Evolutionary conservation across 768 basidiomycete species (phyloP), one percentile per base, ranked within the genome.

Genomic region (Xerocomellus dryophilus): DNA sequence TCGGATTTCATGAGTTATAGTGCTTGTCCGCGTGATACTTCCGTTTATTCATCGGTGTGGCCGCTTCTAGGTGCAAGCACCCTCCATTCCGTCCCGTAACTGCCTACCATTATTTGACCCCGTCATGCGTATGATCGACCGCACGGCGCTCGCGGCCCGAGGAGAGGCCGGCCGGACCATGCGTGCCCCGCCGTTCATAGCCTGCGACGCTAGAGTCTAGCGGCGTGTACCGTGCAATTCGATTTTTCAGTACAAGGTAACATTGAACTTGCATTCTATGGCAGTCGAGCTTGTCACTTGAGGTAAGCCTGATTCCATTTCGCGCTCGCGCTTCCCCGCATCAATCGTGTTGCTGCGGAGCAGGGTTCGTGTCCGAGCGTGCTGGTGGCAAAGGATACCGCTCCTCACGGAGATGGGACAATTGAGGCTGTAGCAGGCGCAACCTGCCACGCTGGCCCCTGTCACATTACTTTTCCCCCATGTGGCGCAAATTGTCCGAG

Each of bases 151-250:
- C 18, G 18, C 20, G 23, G 29, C 34, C 45, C 46, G 23, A 43
- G 36, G 40, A 27, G 18, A 27, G 12, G 36, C n/a, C 60, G 66
- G 63, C 53, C 65, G 66, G 65, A 66, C 58, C 65, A 62, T 58
- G 29, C 2, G 8, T 25, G 23, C 41, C 40, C 48, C 43, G 44
- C 34, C 49, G 15, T 41, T 42, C 55, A 65, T 43, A 27, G 36
- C 23, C 40, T 32, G 34, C 25, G 15, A 51, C 39, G 41, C 50
- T 41, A n/a, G n/a, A n/a, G n/a, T n/a, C n/a, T n/a, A 18, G 38
- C 32, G n/a, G 15, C 14, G 9, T 25, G 35, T 9, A 40, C 38
- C 47, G 17, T 29, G 39, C n/a, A 43, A 47, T 21, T 4, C 39
- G 2, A 42, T 45, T 47, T 42, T 45, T 41, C 50, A 36, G 56